phyloP scores from a whole-genome alignment of 2,329 filamentous ascomycete species.

The Fusarium bulbicola region DNA sequence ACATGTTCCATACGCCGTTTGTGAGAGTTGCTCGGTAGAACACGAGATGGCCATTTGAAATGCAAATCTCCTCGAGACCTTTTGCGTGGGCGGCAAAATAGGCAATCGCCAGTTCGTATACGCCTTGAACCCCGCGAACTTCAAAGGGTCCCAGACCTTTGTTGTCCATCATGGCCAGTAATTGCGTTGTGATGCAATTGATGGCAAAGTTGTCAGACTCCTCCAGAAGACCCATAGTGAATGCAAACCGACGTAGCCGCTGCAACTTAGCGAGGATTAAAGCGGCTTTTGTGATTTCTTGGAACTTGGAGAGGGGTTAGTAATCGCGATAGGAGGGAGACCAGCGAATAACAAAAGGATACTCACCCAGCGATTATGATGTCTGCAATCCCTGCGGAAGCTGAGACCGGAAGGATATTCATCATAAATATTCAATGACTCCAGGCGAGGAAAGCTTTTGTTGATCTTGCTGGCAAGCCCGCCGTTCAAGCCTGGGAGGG shows the following conservation, averaged over 20 bases:
- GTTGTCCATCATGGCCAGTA: not conserved
- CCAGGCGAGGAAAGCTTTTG: not conserved
- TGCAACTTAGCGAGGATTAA: too few species aligned
- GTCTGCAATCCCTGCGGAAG: accelerated
- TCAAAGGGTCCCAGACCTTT: not conserved
- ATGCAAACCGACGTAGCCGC: too few species aligned
- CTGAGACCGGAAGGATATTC: accelerated
- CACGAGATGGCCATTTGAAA: accelerated
- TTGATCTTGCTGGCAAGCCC: not conserved
- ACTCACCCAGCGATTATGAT: not conserved
- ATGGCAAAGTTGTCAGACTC: too few species aligned
- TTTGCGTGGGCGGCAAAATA: not conserved
- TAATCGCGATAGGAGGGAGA: too few species aligned
- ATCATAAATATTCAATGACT: not conserved
- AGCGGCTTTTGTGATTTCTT: too few species aligned
- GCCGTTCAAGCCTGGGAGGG: too few species aligned
- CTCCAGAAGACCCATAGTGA: too few species aligned
- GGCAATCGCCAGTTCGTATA: accelerated
- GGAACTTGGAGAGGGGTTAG: too few species aligned
- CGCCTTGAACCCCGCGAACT: accelerated
- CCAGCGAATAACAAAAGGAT: not conserved
- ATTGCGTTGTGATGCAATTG: too few species aligned
- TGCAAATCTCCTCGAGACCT: not conserved
- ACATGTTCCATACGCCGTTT: not conserved
- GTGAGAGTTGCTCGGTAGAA: not conserved